Base-by-base conservation (phyloP, 345 rosid genomes). In the Syzygium jambos region DNA sequence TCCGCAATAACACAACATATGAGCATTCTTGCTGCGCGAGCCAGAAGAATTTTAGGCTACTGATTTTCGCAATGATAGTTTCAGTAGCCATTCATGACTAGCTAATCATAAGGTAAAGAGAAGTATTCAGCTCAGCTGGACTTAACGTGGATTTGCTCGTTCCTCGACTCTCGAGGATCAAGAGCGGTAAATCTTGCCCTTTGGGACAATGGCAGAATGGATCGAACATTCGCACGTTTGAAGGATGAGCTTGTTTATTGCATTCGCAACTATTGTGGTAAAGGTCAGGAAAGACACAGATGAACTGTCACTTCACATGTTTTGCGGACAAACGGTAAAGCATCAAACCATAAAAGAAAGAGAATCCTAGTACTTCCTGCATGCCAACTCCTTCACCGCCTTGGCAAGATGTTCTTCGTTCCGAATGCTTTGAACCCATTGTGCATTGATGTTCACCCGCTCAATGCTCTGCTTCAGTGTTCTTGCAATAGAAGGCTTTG, bases 401-500 rank as follows among this genome's bases (percentile, higher is more conserved):
- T 92, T 88, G 0, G 85, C 87, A 51, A 97, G 94, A 38, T 91
- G 51, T 9, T 89, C 86, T 89, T 97, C 98, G 22, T 91, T 89
- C 88, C 84, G 92, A 85, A 97, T 84, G 92, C 94, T 93, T 89
- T 93, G 91, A 54, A 93, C 94, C 99, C 98, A 96, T 41, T 89
- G 94, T 19, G 98, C 95, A 59, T 95, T 97, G 53, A 96, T 95
- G 89, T 88, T 86, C 29, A 95, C 95, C 80, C 92, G 89, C 84
- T 97, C 98, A 51, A 95, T 87, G 93, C 98, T 95, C 92, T 97
- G 98, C 94, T 94, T 97, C 93, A 97, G 89, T 68, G 98, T 97
- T 90, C 99, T 95, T 11, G 94, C 93, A 85, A 96, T 93, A 3
- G 95, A 87, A 52, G 97, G 93, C 90, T 87, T 93, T 0, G 90